Base-by-base conservation (phyloP, 2,329 filamentous ascomycete genomes). In the Fusarium tricinctum region DNA sequence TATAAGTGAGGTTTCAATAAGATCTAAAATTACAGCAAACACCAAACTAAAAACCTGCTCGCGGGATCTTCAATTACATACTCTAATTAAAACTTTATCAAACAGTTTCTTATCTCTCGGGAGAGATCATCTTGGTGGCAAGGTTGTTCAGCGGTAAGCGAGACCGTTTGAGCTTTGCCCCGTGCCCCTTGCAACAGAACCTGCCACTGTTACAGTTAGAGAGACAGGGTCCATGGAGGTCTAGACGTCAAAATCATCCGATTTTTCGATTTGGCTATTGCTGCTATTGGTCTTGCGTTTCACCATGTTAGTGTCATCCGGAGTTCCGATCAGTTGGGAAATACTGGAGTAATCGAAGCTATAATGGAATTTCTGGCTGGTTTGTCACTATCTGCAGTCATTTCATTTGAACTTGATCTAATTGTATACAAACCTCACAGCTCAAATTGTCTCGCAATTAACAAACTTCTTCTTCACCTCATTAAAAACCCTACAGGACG, bases 121-220 rank as follows among this genome's bases (percentile, higher is more conserved):
- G 8, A 33, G 8, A 38, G 35, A 38, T n/a, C 19, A 38, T 12
- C 7, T 38, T 38, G 8, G 15, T 17, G 35, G 35, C 17, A n/a
- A n/a, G 17, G 35, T n/a, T 38, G 30, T 30, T 30, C 15, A n/a
- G 14, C 32, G 30, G 32, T 52, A 55, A 39, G 44, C 51, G 30
- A 49, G 15, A 22, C 51, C n/a, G 51, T 55, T 55, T 55, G 51
- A 55, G 51, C n/a, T 39, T 49, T 7, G 35, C 35, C 35, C 35
- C 35, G 17, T 3, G 32, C 51, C 51, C 51, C 51, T 55, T 49
- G 51, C 32, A 39, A 39, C 9, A 19, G 51, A 17, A 39, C 23
- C 44, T 55, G 51, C 35, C 49, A 49, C 51, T 28, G 20, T 35
- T 55, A 12, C 4, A 45, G 51, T 55, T n/a, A 45, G 51, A 22